A percentile compares a stretch with the other conserved stretches of the same genome.
Conservation (phyloP, 2,329 filamentous ascomycete genomes). For the Helminthosporium solani region DNA sequence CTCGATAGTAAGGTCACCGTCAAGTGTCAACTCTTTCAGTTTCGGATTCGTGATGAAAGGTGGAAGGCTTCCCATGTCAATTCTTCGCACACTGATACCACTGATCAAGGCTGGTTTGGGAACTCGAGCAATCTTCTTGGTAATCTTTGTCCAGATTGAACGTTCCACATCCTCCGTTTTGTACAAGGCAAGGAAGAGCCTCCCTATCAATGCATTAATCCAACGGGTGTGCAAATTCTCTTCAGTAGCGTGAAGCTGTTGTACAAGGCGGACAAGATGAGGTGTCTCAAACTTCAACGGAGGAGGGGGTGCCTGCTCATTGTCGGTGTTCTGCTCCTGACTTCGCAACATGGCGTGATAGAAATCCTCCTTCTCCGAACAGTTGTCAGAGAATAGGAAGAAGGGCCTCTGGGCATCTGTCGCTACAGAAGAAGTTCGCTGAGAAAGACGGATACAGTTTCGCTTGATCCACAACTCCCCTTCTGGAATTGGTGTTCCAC, state of each 20-base stretch:
- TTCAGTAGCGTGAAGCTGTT: slow-evolving; percentile 86
- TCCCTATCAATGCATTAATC: slow-evolving; percentile 88
- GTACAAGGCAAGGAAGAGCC: slow-evolving; percentile 85
- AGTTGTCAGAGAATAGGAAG: slow-evolving; percentile 91
- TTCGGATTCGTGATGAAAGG: slow-evolving; percentile 87
- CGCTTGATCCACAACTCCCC: slow-evolving; percentile 95
- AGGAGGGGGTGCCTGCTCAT: slow-evolving; percentile 60
- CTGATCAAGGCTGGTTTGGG: slow-evolving; percentile 90
- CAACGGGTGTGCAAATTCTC: slow-evolving; percentile 88
- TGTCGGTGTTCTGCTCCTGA: slow-evolving; percentile 66
- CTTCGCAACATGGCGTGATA: slow-evolving; percentile 90
- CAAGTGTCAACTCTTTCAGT: slow-evolving; percentile 84
- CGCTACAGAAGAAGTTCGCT: slow-evolving; percentile 58
- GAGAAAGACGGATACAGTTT: slow-evolving; percentile 80
- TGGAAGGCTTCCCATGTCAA: slow-evolving; percentile 82
- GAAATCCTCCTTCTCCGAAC: slow-evolving; percentile 96
- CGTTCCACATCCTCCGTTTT: slow-evolving; percentile 79
- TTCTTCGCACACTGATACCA: slow-evolving; percentile 75
- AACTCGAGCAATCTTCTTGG: slow-evolving; percentile 92
- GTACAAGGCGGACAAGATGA: slow-evolving; percentile 85
- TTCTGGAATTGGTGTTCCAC: slow-evolving; percentile 75
- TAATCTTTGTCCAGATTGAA: slow-evolving; percentile 79
- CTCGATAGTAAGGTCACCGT: slow-evolving; percentile 85
- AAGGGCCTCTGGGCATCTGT: slow-evolving; percentile 72
- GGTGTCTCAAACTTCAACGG: slow-evolving; percentile 78